Base-by-base conservation (phyloP, 2,329 filamentous ascomycete genomes). In the Ophiostoma tasmaniense region DNA sequence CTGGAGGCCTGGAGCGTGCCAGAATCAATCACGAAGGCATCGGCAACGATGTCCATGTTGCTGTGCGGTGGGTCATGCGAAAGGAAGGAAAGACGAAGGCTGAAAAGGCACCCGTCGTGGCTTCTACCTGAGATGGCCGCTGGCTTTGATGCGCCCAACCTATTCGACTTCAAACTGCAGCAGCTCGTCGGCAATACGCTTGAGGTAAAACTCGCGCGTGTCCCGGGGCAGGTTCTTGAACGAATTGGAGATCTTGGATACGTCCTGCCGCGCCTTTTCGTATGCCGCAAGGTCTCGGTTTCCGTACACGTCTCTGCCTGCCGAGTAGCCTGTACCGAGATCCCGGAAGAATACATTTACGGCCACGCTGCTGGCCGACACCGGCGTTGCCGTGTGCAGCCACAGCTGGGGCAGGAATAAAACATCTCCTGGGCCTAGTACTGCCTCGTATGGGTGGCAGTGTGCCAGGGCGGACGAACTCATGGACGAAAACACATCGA, bases 341-440 rank as follows among this genome's bases (percentile, higher is more conserved):
- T 88, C 89, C 61, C 88, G 87, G 79, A 96, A 97, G 80, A 97
- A 97, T 35, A 94, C 85, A 76, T 97, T 97, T n/a, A 97, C 88
- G 0, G 91, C 91, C 8, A 96, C 82, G 73, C 91, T 93, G 70
- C 87, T 77, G 62, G 80, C 76, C 8, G 84, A 79, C 0, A 78
- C 81, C 0, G 89, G 88, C 0, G 84, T 82, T 1, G 88, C 89
- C 0, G 92, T 89, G 77, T 97, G 93, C 14, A 91, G 83, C 93
- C 93, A 97, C 73, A 95, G 83, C 0, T 91, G 87, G 0, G 93
- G 93, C 37, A 97, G 83, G 76, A 91, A 94, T 10, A 97, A 79
- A 1, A 93, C 83, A 69, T 96, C 92, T 1, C 92, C 92, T 0
- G 90, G 86, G 0, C 81, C 76, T 4, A 97, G 80, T 0, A 83